Percentiles rank a stretch among this genome's conserved stretches.
These are phyloP conservation scores for Penicillium sp. DNA, from an alignment of 2,329 filamentous ascomycete genomes.

Conservation along the genomic window DNA sequence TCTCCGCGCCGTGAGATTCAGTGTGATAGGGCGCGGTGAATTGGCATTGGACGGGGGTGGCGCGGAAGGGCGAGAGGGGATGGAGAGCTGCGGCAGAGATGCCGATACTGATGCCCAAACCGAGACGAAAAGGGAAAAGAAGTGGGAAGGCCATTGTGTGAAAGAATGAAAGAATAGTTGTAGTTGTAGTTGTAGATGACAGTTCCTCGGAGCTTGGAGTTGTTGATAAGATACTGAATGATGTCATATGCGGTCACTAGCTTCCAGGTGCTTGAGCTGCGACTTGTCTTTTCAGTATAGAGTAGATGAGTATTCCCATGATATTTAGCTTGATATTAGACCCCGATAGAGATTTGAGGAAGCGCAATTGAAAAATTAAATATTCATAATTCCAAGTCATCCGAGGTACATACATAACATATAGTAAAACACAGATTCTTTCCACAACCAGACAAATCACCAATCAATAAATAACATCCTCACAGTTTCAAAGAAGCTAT, in stretches of 20 bases:
- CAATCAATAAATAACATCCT: background rate
- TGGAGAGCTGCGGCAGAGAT: conserved; percentile 28
- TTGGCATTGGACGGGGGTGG: conserved; percentile 37
- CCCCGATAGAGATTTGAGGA: too few species aligned
- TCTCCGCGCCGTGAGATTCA: conserved; percentile 17
- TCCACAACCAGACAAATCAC: background rate
- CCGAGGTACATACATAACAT: background rate
- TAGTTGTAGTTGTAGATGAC: conserved; percentile 8
- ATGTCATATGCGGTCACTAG: conserved; percentile 17
- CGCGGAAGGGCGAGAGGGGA: conserved; percentile 34
- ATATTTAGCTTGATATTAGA: too few species aligned
- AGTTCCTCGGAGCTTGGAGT: conserved; percentile 3
- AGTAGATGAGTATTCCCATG: too few species aligned
- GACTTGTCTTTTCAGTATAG: background rate
- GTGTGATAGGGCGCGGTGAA: conserved; percentile 28
- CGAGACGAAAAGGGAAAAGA: conserved; percentile 32
- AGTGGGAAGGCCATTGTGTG: conserved; percentile 24
- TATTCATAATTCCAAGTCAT: too few species aligned
- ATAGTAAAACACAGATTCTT: background rate
- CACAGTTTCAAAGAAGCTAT: background rate
- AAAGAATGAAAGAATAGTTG: too few species aligned
- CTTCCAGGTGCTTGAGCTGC: conserved; percentile 4
- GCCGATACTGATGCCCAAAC: conserved; percentile 34
- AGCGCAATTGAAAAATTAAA: too few species aligned
- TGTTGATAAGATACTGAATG: conserved; percentile 16